Percentiles rank a stretch among this genome's conserved stretches.
phyloP scores from a whole-genome alignment of 1,284 basidiomycete species.

The Rhizoctonia solani region DNA sequence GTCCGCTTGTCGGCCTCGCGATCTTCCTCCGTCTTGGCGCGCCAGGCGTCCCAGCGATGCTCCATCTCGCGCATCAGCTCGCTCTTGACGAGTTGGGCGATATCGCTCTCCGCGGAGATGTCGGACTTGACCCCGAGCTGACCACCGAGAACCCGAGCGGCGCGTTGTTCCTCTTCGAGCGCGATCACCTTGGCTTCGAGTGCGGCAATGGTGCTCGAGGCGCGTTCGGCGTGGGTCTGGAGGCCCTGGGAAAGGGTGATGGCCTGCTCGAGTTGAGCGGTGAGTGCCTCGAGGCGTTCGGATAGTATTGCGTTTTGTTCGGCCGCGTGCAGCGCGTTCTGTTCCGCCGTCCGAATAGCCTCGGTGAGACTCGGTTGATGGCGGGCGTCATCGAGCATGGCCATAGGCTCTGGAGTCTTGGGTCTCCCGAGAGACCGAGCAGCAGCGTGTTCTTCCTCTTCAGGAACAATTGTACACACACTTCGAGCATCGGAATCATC shows the following conservation, averaged over 20 bases:
- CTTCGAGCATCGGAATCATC: constrained; percentile 46
- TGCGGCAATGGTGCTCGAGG: constrained; percentile 75
- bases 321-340: constrained; percentile 48
- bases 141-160: constrained; percentile 5
- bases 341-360: constrained; percentile 40
- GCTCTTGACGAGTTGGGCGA: constrained; percentile 18
- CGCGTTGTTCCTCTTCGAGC: constrained; percentile 49
- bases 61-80: constrained; percentile 29
- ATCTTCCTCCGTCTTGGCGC: constrained; percentile 16
- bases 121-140: not conserved
- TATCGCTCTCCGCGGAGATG: not conserved
- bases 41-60: constrained; percentile 26
- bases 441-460: constrained; percentile 49
- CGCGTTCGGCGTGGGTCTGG: constrained; percentile 77
- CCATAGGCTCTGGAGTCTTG: constrained; percentile 74
- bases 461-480: constrained; percentile 38
- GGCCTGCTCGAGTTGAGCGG: constrained; percentile 76
- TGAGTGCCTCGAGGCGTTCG: constrained; percentile 70
- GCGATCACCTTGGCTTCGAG: constrained; percentile 62
- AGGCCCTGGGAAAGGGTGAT: constrained; percentile 73
- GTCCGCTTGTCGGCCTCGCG: constrained; percentile 18
- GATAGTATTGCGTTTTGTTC: constrained; percentile 65
- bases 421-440: constrained; percentile 57
- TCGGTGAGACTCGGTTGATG: constrained; percentile 41
- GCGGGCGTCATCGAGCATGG: constrained; percentile 58